Base-by-base conservation (phyloP, 768 basidiomycete genomes). In the Phanerochaete sordida region DNA sequence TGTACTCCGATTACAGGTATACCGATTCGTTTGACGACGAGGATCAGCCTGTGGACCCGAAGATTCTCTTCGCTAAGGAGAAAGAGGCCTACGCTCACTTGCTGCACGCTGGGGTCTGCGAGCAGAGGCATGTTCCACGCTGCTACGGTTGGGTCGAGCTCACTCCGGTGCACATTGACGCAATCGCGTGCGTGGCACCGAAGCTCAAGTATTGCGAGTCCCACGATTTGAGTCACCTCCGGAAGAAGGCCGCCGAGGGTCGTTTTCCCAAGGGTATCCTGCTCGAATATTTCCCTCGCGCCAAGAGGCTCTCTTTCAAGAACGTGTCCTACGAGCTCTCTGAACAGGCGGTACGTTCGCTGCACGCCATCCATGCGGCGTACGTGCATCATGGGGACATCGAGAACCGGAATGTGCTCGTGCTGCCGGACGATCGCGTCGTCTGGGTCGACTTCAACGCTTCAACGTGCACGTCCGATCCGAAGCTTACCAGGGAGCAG, bases 111-210 rank as follows among this genome's bases (percentile, higher is more conserved):
- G 64, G 64, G 19, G 52, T 53, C 2, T 65, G 55, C 46, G 49
- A 30, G 16, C 50, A 57, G n/a, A 55, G 58, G 8, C 19, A 45
- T 11, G 64, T 63, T 7, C 64, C 64, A 3, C 37, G 45, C 4
- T 65, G 64, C 48, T 63, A 57, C 46, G 64, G 64, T 8, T 65
- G 64, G 64, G 28, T 64, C 16, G 51, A 55, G 15, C 56, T 76
- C 16, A 16, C 46, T 12, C 46, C 46, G 12, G 12, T 5, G 21
- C 48, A 49, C 48, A 23, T 49, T 7, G 23, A 49, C 24, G 48
- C 48, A 12, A 49, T 50, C 12, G 24, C 57, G 15, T 50, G 26
- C 15, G 37, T 28, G n/a, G 43, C 21, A 26, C 37, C 33, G 6
- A 6, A 35, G 7, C 33, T 35, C 6, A 35, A 6, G 7, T 35